These are phyloP conservation scores for Wickerhamiella hasegawae DNA, from an alignment of 805 yeast genomes.

Conservation along the genomic window DNA sequence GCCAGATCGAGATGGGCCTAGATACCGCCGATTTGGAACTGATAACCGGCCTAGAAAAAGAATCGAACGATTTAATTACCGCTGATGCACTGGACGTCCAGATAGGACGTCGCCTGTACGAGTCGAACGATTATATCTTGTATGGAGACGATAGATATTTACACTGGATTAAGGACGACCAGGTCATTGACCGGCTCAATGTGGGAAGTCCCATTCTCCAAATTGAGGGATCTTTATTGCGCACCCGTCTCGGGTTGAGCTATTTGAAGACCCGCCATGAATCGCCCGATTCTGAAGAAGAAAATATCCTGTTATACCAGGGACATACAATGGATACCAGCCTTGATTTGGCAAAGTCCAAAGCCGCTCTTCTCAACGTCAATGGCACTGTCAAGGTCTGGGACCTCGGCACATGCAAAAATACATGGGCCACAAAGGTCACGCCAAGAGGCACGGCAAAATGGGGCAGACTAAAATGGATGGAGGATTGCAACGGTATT, in stretches of 20 bases:
- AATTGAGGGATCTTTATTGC: constrained; percentile 4
- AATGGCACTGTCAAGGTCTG: not conserved
- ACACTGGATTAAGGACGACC: not conserved
- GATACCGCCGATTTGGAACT: too few relatives aligned
- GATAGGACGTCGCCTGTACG: constrained; percentile 1
- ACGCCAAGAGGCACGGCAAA: not conserved
- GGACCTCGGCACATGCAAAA: constrained; percentile 6
- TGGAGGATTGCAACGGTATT: constrained; percentile 2
- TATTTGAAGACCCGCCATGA: constrained; percentile 4
- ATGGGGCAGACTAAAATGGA: constrained; percentile 9
- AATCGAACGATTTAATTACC: not conserved
- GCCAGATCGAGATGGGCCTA: too few relatives aligned
- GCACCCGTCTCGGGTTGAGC: not conserved
- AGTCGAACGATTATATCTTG: not conserved
- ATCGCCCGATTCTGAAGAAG: too few relatives aligned
- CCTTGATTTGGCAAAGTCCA: not conserved
- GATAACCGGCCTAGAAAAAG: too few relatives aligned
- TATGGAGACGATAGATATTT: constrained; percentile 10
- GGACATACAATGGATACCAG: constrained; percentile 11
- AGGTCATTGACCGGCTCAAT: constrained; percentile 1
- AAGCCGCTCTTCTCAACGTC: constrained; percentile 3
- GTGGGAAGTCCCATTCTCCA: constrained; percentile 10
- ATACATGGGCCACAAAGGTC: constrained; percentile 2
- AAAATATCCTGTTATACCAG: constrained; percentile 2
- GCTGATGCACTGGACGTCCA: not conserved